These are phyloP conservation scores for Pseudocercospora fijiensis DNA, from an alignment of 2,329 filamentous ascomycete species.

Conservation along the genomic window DNA sequence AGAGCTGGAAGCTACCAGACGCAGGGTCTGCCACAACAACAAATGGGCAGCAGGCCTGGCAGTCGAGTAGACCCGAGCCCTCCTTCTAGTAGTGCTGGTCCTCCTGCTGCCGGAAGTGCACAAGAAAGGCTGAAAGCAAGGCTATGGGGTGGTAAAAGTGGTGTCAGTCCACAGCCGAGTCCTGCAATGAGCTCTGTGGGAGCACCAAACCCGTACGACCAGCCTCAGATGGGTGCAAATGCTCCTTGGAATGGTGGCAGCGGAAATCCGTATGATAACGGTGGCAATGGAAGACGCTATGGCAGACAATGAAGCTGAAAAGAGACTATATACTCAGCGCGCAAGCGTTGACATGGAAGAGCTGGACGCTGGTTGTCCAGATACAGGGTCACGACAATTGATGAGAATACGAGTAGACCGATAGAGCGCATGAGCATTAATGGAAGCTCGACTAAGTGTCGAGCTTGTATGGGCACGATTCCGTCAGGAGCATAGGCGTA, in stretches of 20 bases:
- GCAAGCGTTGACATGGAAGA: not conserved
- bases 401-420: not conserved
- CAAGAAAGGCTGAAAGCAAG: conserved; percentile 81
- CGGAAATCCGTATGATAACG: conserved; percentile 25
- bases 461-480: not conserved
- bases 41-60: conserved; percentile 25
- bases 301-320: conserved; percentile 14
- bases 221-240: conserved; percentile 17
- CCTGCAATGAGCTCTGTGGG: conserved; percentile 14
- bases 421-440: not conserved
- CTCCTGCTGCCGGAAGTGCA: conserved; percentile 55
- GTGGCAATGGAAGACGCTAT: conserved; percentile 17
- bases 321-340: not conserved
- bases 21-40: conserved; percentile 35
- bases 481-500: not conserved
- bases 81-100: conserved; percentile 40
- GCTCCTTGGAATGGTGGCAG: conserved; percentile 12
- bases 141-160: conserved; percentile 55
- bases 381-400: not conserved
- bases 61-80: conserved; percentile 40
- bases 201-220: conserved; percentile 24
- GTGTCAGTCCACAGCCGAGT: conserved; percentile 21
- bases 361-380: not conserved
- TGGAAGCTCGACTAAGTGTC: not conserved
- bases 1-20: conserved; percentile 73